Conservation (phyloP, 176 grass and related monocot genomes). For the Hyparrhenia diplandra region DNA sequence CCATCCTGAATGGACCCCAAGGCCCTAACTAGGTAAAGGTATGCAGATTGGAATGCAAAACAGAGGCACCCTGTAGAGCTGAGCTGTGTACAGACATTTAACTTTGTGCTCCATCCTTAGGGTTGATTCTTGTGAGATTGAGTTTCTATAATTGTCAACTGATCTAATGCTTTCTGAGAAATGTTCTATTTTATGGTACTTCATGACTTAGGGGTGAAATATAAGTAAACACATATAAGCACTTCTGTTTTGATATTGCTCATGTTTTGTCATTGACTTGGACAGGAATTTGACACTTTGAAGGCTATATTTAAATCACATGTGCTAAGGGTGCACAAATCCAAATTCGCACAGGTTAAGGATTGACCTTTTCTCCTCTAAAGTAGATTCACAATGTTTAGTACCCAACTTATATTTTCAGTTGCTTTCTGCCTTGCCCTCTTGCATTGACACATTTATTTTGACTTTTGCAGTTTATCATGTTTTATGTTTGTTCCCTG, state of each 20-base stretch:
- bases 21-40: not conserved
- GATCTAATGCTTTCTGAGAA: not conserved
- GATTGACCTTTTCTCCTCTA: slow-evolving; percentile 22
- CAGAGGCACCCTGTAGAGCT: not conserved
- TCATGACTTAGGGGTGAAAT: not conserved
- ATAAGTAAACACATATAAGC: not conserved
- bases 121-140: not conserved
- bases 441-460: slow-evolving; percentile 22
- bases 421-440: not conserved
- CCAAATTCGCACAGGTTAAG: slow-evolving; percentile 82
- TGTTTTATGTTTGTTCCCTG: slow-evolving; percentile 98
- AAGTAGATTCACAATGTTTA: slow-evolving; percentile 10
- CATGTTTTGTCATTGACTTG: slow-evolving; percentile 38
- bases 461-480: slow-evolving; percentile 73
- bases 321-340: slow-evolving; percentile 77
- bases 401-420: slow-evolving; percentile 1
- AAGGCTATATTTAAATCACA: slow-evolving; percentile 61
- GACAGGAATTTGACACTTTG: slow-evolving; percentile 68
- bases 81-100: not conserved
- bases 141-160: not conserved
- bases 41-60: not conserved
- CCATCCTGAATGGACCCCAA: not conserved
- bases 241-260: not conserved
- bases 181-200: not conserved
- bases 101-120: not conserved